A percentile compares a stretch with the other conserved stretches of the same genome.
Evolutionary conservation across 177 flowering plant genomes (phyloP).

Genomic region (Vitis hybrid): DNA sequence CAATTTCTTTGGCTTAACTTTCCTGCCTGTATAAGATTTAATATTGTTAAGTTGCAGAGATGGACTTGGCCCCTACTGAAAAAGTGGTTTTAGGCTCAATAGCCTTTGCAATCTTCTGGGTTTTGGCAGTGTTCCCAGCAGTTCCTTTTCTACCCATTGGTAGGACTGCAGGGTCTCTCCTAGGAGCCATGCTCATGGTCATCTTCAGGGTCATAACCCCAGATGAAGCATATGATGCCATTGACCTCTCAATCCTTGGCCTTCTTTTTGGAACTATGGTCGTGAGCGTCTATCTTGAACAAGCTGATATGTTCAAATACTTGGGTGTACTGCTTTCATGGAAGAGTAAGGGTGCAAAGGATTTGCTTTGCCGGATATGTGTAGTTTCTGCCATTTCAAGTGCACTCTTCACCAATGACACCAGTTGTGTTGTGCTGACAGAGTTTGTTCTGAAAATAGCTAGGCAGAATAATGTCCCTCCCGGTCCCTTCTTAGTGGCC

Average conservation of each 20-base stretch:
- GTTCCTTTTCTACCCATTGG: conserved; percentile 77
- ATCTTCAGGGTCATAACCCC: conserved; percentile 65
- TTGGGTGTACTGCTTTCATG: conserved; percentile 62
- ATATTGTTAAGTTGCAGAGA: conserved; percentile 15
- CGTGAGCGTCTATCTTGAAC: conserved; percentile 67
- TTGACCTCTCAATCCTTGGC: conserved; percentile 78
- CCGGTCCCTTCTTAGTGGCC: conserved; percentile 68
- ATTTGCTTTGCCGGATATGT: conserved; percentile 57
- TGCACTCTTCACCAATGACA: conserved; percentile 77
- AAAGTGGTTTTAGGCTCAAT: conserved; percentile 58
- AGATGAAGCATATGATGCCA: conserved; percentile 58
- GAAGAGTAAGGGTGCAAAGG: conserved; percentile 71
- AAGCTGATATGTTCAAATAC: conserved; percentile 71
- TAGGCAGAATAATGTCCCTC: conserved; percentile 62
- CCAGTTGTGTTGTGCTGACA: conserved; percentile 66
- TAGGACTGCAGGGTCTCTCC: conserved; percentile 76
- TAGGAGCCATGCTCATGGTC: conserved; percentile 80
- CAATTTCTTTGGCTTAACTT: too few species aligned
- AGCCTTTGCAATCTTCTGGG: conserved; percentile 74
- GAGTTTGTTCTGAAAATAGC: conserved; percentile 73
- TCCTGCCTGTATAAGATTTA: too few species aligned
- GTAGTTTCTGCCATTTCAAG: conserved; percentile 66
- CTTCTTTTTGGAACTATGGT: conserved; percentile 88
- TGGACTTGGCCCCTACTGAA: conserved; percentile 48
- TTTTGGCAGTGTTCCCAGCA: conserved; percentile 74